Percentiles rank a stretch among this genome's conserved stretches.
Evolutionary conservation across 768 basidiomycete genomes (phyloP).

Genomic region (Pulveroboletus sp.): DNA sequence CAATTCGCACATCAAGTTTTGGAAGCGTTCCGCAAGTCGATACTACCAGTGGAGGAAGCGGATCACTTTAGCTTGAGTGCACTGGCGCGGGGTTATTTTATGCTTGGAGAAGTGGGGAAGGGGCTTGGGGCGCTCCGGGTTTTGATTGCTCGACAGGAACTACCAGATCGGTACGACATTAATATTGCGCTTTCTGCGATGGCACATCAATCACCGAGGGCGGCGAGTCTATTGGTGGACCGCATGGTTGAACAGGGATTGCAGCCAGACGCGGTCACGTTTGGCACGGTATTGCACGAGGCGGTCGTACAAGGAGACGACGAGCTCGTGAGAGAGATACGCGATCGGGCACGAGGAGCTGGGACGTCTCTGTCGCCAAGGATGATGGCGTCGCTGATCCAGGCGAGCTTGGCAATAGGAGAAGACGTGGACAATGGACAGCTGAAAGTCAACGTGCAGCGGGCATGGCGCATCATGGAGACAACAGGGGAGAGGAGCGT

Average conservation of each 20-base stretch:
- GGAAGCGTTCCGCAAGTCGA: slow-evolving; percentile 38
- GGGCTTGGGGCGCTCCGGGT: slow-evolving; percentile 48
- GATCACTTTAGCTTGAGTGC: slow-evolving; percentile 54
- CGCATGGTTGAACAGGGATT: slow-evolving; percentile 50
- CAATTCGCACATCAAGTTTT: slow-evolving; percentile 48
- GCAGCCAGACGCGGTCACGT: slow-evolving; percentile 51
- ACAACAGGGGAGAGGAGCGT: slow-evolving; percentile 34
- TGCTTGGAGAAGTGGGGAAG: slow-evolving; percentile 45
- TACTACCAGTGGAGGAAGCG: slow-evolving; percentile 47
- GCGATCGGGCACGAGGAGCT: slow-evolving; percentile 36
- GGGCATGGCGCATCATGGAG: slow-evolving; percentile 42
- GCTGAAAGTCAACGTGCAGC: slow-evolving; percentile 36
- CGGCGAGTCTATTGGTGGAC: slow-evolving; percentile 46
- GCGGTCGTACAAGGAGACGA: slow-evolving; percentile 46
- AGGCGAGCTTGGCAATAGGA: slow-evolving; percentile 33
- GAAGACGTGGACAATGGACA: slow-evolving; percentile 25
- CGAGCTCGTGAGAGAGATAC: slow-evolving; percentile 42
- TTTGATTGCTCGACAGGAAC: slow-evolving; percentile 46
- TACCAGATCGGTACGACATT: slow-evolving; percentile 62
- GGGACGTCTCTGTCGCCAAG: slow-evolving; percentile 44
- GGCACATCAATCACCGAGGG: slow-evolving; percentile 45
- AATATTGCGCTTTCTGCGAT: slow-evolving; percentile 60
- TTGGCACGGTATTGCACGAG: slow-evolving; percentile 61
- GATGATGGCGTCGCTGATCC: slow-evolving; percentile 49
- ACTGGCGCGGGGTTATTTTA: slow-evolving; percentile 60